phyloP scores from a whole-genome alignment of 805 yeast species.

The Myxozyma kluyveri region DNA sequence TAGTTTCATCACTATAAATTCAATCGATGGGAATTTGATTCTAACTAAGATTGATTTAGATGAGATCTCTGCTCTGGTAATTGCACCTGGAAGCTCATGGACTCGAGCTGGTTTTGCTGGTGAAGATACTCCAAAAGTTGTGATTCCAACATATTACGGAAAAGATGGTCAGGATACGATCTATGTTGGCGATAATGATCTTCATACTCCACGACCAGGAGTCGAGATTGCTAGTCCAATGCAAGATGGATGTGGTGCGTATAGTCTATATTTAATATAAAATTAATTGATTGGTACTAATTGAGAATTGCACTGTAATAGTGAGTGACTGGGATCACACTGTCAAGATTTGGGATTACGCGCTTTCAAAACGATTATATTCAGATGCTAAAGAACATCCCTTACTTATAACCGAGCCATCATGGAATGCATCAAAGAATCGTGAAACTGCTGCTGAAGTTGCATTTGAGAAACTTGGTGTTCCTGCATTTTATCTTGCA shows the following conservation, averaged over 20 bases:
- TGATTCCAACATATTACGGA: constrained; percentile 70
- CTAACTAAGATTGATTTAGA: constrained; percentile 41
- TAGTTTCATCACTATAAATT: not conserved
- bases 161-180: constrained; percentile 32
- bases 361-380: constrained; percentile 52
- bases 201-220: constrained; percentile 41
- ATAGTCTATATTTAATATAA: not conserved
- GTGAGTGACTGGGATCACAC: constrained; percentile 63
- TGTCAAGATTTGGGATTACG: constrained; percentile 63
- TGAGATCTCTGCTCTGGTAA: constrained; percentile 85
- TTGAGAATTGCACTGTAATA: not conserved
- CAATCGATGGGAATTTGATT: not conserved
- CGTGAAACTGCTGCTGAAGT: constrained; percentile 59
- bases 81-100: constrained; percentile 83
- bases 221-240: constrained; percentile 39
- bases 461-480: constrained; percentile 70
- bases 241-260: constrained; percentile 37
- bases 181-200: constrained; percentile 43
- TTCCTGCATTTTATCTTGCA: constrained; percentile 73
- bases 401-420: constrained; percentile 58
- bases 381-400: constrained; percentile 63
- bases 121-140: constrained; percentile 76
- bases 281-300: no score
- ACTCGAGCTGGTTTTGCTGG: constrained; percentile 92
- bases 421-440: constrained; percentile 65